Evolutionary conservation across 129 eudicot genomes (phyloP).

Genomic region (Lactuca saligna): DNA sequence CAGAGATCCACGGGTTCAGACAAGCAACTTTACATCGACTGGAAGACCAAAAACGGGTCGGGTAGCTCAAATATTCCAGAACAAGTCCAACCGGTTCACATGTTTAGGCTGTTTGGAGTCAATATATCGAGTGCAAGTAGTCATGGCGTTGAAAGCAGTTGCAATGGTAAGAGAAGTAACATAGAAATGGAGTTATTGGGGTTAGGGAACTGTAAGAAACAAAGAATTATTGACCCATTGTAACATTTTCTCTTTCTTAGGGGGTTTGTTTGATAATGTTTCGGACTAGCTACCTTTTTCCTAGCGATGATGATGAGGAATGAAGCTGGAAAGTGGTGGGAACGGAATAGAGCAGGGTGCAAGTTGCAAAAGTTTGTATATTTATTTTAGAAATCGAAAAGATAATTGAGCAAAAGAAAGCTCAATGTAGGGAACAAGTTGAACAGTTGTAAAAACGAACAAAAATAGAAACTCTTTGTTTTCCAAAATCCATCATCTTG

Average conservation of each 20-base stretch:
- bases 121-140: constrained; percentile 47
- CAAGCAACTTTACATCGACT: constrained; percentile 71
- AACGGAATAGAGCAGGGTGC: constrained; percentile 40
- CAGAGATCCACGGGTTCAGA: constrained; percentile 62
- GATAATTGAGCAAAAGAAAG: constrained; percentile 49
- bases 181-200: constrained; percentile 57
- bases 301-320: constrained; percentile 24
- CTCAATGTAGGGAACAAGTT: constrained; percentile 43
- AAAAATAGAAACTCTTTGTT: constrained; percentile 21
- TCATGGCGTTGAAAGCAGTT: constrained; percentile 18
- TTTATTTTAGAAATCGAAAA: constrained; percentile 30
- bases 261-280: constrained; percentile 29
- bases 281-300: constrained; percentile 22
- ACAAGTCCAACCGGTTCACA: constrained; percentile 44
- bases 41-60: constrained; percentile 44
- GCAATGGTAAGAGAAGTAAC: constrained; percentile 58
- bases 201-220: constrained; percentile 56
- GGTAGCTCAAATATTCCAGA: constrained; percentile 4
- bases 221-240: constrained; percentile 60
- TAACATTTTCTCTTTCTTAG: constrained; percentile 24
- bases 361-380: constrained; percentile 62
- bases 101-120: constrained; percentile 84
- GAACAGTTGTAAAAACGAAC: constrained; percentile 32
- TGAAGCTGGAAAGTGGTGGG: constrained; percentile 36
- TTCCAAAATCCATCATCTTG: constrained; percentile 9